Evolutionary conservation across 371 early-diverging fungal species (phyloP).

Genomic region (Rhizopus sp.): DNA sequence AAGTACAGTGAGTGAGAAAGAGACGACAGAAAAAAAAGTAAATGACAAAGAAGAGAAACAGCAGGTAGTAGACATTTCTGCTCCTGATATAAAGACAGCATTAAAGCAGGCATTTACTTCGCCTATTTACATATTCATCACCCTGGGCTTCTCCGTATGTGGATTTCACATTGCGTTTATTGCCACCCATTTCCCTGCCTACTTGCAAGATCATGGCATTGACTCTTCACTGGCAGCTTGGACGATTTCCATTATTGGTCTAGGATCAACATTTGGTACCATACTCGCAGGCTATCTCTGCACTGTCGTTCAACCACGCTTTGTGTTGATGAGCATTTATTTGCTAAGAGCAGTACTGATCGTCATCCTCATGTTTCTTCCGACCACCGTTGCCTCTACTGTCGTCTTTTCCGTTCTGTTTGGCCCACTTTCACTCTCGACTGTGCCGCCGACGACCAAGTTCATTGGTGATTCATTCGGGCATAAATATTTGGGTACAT

Average conservation of each 20-base stretch:
- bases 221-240: constrained; percentile 32
- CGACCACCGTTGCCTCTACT: constrained; percentile 24
- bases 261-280: constrained; percentile 35
- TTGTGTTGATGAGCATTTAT: constrained; percentile 27
- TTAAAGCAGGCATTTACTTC: constrained; percentile 29
- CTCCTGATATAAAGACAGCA: constrained; percentile 17
- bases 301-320: constrained; percentile 24
- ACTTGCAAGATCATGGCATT: constrained; percentile 34
- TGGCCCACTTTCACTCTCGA: constrained; percentile 53
- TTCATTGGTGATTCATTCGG: constrained; percentile 43
- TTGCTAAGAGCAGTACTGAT: constrained; percentile 22
- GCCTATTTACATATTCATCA: constrained; percentile 29
- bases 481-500: constrained; percentile 41
- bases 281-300: constrained; percentile 24
- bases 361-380: constrained; percentile 27
- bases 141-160: constrained; percentile 34
- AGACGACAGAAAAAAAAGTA: neutral
- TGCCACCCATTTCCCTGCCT: constrained; percentile 38
- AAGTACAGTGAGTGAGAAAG: neutral
- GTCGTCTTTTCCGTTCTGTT: constrained; percentile 54
- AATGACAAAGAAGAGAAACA: neutral
- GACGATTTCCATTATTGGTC: constrained; percentile 37
- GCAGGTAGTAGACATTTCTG: constrained; percentile 16
- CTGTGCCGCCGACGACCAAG: constrained; percentile 46
- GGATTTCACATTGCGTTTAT: constrained; percentile 40